Conservation (phyloP, 306 rosid genomes). For the Cyamopsis tetragonoloba region DNA sequence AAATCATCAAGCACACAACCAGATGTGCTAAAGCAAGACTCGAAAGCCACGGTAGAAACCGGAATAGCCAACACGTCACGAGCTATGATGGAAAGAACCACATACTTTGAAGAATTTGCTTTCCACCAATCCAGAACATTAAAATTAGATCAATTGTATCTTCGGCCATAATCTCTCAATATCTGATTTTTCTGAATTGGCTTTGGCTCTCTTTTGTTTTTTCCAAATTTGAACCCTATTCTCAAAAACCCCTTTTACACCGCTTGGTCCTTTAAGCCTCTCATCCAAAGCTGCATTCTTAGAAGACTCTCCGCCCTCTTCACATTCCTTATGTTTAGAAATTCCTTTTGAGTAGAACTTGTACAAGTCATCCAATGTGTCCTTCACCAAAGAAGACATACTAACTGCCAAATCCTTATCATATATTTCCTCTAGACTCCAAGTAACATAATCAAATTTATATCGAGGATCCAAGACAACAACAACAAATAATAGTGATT, state of each 20-base stretch:
- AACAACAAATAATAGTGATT: too few species aligned
- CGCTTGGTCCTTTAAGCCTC: neutral
- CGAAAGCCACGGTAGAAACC: neutral
- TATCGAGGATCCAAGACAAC: neutral
- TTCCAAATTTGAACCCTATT: neutral
- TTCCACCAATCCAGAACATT: neutral
- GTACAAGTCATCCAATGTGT: neutral
- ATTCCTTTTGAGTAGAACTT: neutral
- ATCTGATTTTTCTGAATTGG: neutral
- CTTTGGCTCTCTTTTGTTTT: neutral
- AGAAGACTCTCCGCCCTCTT: neutral
- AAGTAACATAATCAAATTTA: neutral
- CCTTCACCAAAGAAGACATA: neutral
- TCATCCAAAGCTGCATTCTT: neutral
- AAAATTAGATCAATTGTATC: neutral
- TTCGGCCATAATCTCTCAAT: neutral
- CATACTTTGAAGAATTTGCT: neutral
- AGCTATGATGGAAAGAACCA: neutral
- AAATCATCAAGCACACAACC: neutral
- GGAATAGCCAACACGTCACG: neutral
- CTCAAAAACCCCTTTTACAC: neutral
- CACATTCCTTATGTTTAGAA: neutral
- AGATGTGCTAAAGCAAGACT: neutral
- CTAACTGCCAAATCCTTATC: neutral
- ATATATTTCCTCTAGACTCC: neutral